phyloP scores from a whole-genome alignment of 73 alveolate genomes.

The Tetrahymena elliotti region DNA sequence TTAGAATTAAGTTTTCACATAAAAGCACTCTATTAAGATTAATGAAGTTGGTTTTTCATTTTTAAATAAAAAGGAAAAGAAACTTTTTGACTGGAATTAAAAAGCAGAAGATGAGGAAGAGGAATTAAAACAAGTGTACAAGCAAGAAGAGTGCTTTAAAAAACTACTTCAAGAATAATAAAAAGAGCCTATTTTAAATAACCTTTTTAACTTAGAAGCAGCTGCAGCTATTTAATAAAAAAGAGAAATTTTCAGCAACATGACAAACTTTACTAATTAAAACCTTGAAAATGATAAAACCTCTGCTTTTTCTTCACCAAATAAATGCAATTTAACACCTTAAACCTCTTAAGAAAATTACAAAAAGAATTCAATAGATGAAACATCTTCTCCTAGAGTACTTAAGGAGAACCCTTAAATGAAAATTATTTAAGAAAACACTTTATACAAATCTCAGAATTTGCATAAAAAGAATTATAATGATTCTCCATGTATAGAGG shows the following conservation, averaged over 20 bases:
- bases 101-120: not conserved
- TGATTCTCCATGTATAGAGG: not conserved
- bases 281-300: not conserved
- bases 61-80: not conserved
- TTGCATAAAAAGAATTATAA: not conserved
- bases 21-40: not conserved
- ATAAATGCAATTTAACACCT: not conserved
- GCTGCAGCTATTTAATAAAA: not conserved
- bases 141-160: not conserved
- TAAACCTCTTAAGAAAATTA: not conserved
- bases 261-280: not conserved
- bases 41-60: not conserved
- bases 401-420: not conserved
- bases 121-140: not conserved
- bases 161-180: not conserved
- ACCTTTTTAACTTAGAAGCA: not conserved
- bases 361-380: not conserved
- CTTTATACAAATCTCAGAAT: not conserved
- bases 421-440: not conserved
- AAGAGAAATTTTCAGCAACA: not conserved
- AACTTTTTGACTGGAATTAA: not conserved
- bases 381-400: not conserved
- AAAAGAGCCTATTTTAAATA: not conserved
- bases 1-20: not conserved
- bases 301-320: not conserved